phyloP scores from a whole-genome alignment of 495 filamentous ascomycete genomes.

The Podospora tetraspora region DNA sequence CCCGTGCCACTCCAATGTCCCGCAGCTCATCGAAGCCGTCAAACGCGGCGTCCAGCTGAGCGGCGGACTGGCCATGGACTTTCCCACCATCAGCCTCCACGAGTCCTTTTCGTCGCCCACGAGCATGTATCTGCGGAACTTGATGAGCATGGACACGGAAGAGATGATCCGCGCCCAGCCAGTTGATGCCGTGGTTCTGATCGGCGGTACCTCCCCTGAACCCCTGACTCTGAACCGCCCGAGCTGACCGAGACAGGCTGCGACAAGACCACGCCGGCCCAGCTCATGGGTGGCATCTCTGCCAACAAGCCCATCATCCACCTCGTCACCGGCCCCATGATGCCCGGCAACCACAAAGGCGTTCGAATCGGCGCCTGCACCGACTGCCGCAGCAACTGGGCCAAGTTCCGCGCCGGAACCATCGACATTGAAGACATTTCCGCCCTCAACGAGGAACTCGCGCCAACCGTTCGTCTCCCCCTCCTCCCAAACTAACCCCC shows the following conservation, averaged over 20 bases:
- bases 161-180: slow-evolving; percentile 66
- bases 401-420: slow-evolving; percentile 52
- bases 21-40: slow-evolving; percentile 61
- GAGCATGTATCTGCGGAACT: slow-evolving; percentile 63
- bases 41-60: slow-evolving; percentile 58
- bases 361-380: slow-evolving; percentile 60
- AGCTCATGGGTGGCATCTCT: slow-evolving; percentile 65
- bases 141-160: slow-evolving; percentile 71
- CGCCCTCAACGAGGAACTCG: slow-evolving; percentile 61
- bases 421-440: slow-evolving; percentile 63
- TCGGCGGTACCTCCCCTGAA: slow-evolving; percentile 47
- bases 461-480: slow-evolving; percentile 49
- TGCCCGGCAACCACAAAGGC: slow-evolving; percentile 57
- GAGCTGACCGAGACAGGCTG: slow-evolving; percentile 41
- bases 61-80: slow-evolving; percentile 59
- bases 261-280: slow-evolving; percentile 64
- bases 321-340: slow-evolving; percentile 62
- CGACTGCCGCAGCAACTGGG: slow-evolving; percentile 64
- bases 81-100: slow-evolving; percentile 61
- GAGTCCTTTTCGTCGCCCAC: slow-evolving; percentile 60
- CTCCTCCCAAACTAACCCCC: background rate
- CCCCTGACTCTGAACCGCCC: background rate
- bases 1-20: slow-evolving; percentile 62
- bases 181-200: slow-evolving; percentile 57
- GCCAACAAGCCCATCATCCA: slow-evolving; percentile 63